Base-by-base conservation (phyloP, 176 grass and related monocot genomes). In the Aegilops longissima region DNA sequence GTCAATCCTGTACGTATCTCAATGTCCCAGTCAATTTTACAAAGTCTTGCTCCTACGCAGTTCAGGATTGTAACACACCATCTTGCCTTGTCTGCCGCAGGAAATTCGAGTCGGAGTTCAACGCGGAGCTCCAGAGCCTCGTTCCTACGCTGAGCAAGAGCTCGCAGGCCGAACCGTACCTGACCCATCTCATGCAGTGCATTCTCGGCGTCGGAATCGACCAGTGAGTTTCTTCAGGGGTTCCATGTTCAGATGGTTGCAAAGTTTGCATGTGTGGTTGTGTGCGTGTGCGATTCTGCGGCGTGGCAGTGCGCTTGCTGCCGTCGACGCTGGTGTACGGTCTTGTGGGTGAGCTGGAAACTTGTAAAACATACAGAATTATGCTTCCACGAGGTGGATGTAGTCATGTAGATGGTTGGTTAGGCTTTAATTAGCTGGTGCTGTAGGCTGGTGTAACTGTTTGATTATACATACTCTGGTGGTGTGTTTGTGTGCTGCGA, bases 51-150 rank as follows among this genome's bases (percentile, higher is more conserved):
- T 21, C 18, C 18, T 20, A 58, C 6, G 18, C 54, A 8, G 6
- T 9, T 71, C 38, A 8, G 23, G 33, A 47, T 87, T 13, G 29
- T 59, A 84, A 23, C 36, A 77, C 18, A 65, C 59, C 47, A 35
- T 36, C 25, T 86, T 82, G 21, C 69, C 85, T 65, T 65, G 38
- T 80, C 68, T 86, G 21, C 54, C 59, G 73, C 90, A 99, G 97
- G 88, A 98, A 94, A 92, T 98, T 91, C 18, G 97, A 94, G 47
- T 87, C 91, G 51, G 94, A 94, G 63, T 98, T 98, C 75, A 94
- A 98, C 86, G 90, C 61, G 12, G 97, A 98, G 88, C 91, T 94
- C 61, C 97, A 99, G 49, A 94, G 94, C 78, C 89, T 99, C 20
- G 54, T 78, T 36, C 90, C 90, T 66, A 93, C 93, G 17, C 63